phyloP scores from a whole-genome alignment of 2,329 filamentous ascomycete species.

The Cytospora chrysosperma region DNA sequence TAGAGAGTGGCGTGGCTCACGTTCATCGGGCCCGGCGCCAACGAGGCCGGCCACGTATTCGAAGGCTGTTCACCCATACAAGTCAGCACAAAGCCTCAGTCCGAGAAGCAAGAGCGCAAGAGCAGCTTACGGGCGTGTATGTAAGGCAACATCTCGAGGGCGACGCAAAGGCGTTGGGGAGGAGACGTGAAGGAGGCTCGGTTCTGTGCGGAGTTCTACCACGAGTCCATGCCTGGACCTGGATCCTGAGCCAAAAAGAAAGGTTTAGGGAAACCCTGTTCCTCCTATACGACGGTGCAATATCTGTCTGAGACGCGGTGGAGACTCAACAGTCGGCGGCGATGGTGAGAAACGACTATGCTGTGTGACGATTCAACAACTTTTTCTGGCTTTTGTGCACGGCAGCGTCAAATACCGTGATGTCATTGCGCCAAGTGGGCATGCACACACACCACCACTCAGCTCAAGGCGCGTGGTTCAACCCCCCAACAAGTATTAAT shows the following conservation, averaged over 20 bases:
- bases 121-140: slow-evolving; percentile 34
- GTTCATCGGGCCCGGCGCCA: slow-evolving; percentile 47
- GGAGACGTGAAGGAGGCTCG: background rate
- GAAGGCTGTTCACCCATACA: slow-evolving; percentile 39
- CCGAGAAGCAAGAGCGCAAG: too few relatives aligned
- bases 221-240: slow-evolving; percentile 18
- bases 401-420: slow-evolving; percentile 3
- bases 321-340: background rate
- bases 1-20: slow-evolving; percentile 39
- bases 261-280: background rate
- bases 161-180: background rate
- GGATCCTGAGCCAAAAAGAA: background rate
- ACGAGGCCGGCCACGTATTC: slow-evolving; percentile 40
- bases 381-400: slow-evolving; percentile 8
- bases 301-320: background rate
- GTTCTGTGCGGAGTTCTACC: background rate
- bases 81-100: slow-evolving; percentile 23
- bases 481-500: background rate
- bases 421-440: slow-evolving; percentile 10
- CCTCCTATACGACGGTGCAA: background rate
- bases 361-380: slow-evolving; percentile 1
- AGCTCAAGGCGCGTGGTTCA: background rate
- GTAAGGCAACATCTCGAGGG: slow-evolving; percentile 34
- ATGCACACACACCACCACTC: too few relatives aligned
- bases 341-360: background rate